Evolutionary conservation across 495 filamentous ascomycete species (phyloP).

Genomic region (Aspergillus conjunctus): DNA sequence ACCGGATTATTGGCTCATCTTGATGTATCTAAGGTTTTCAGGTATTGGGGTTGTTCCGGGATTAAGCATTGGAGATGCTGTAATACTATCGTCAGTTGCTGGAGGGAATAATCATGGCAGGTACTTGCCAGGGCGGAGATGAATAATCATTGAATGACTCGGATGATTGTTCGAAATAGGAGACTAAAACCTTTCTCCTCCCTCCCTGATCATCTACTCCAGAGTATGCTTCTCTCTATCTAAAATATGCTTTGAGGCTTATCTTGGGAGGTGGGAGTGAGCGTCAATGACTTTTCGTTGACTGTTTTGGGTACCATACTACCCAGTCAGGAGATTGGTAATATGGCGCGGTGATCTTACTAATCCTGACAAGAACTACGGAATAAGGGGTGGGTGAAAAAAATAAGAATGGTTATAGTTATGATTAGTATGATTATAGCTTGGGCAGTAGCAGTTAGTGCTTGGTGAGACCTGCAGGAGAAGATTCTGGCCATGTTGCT

Average conservation of each 20-base stretch:
- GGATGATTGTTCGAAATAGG: background rate
- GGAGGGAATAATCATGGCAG: background rate
- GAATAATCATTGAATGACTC: background rate
- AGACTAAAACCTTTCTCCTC: background rate
- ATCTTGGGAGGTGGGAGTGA: background rate
- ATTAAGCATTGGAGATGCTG: constrained; percentile 1
- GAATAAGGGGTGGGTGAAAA: too few relatives aligned
- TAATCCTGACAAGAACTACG: background rate
- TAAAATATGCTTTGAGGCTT: background rate
- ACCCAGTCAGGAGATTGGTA: background rate
- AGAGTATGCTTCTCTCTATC: background rate
- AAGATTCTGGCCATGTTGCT: background rate
- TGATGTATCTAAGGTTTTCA: background rate
- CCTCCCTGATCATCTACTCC: too few relatives aligned
- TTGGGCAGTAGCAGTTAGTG: background rate
- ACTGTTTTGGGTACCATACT: background rate
- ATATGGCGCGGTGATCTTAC: background rate
- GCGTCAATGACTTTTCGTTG: background rate
- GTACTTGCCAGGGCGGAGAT: background rate
- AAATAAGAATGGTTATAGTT: too few relatives aligned
- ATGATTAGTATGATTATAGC: too few relatives aligned
- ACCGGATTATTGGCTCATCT: background rate
- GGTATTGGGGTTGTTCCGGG: constrained; percentile 1
- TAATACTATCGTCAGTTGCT: constrained; percentile 14
- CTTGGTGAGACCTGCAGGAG: too few relatives aligned